Percentiles rank a stretch among this genome's conserved stretches.
Conservation (phyloP, 805 yeast genomes). For the Metschnikowia amazonensis region DNA sequence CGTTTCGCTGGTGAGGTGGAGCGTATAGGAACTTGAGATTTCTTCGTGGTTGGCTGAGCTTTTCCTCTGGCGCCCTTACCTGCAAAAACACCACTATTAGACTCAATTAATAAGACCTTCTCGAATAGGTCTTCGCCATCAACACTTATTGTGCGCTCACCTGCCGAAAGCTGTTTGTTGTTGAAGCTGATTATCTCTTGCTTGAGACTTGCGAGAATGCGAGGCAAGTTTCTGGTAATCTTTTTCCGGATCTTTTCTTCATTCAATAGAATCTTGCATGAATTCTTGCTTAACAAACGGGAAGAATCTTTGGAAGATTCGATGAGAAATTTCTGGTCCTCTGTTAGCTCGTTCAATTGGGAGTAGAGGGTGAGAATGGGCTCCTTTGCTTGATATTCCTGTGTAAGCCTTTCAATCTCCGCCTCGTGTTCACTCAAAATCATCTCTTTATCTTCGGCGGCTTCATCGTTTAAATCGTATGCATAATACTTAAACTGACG, state of each 20-base stretch:
- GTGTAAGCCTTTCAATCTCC: conserved; percentile 52
- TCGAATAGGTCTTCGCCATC: conserved; percentile 49
- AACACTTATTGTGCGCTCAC: conserved; percentile 29
- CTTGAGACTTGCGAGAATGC: conserved; percentile 50
- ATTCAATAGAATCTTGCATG: conserved; percentile 70
- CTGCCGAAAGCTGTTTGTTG: conserved; percentile 20
- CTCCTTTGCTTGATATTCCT: conserved; percentile 46
- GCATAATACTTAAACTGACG: conserved; percentile 41
- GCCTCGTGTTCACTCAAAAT: conserved; percentile 60
- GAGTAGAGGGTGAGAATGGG: conserved; percentile 56
- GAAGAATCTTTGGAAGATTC: conserved; percentile 78
- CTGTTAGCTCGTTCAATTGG: conserved; percentile 50
- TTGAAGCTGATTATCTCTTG: conserved; percentile 48
- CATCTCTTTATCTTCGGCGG: conserved; percentile 50
- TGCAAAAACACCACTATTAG: conserved; percentile 9
- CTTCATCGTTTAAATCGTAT: conserved; percentile 30
- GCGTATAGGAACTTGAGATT: neutral
- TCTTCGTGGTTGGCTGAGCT: neutral
- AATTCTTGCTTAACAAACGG: conserved; percentile 67
- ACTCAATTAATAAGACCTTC: conserved; percentile 31
- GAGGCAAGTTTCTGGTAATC: conserved; percentile 66
- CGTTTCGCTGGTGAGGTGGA: conserved; percentile 10
- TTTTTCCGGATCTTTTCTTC: conserved; percentile 77
- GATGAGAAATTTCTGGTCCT: conserved; percentile 59
- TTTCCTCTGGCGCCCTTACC: conserved; percentile 8